Evolutionary conservation across 2,329 filamentous ascomycete species (phyloP), one percentile per base, ranked within the genome.

Genomic region (Myriosclerotinia curreyana): DNA sequence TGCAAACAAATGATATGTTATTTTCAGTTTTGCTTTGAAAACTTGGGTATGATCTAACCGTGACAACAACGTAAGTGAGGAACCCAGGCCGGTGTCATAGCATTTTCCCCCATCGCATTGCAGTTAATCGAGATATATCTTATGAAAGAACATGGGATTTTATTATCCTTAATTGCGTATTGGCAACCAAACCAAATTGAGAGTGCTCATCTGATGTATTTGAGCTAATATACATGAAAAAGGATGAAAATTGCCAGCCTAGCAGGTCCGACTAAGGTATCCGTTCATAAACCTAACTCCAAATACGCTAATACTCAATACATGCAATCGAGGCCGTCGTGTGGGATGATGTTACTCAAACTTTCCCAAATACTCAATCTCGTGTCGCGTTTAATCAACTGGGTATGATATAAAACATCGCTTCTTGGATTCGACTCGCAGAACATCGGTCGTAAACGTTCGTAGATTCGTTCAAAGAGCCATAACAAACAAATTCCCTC

Each of bases 361-460:
- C 6, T 34, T 20, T 14, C n/a, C 15, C n/a, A 38, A 42, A 38
- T 20, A 17, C 20, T 25, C 28, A 17, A 59, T 59, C 11, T 36
- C 15, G n/a, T 42, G 8, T 22, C 8, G 22, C 25, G n/a, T 25
- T 7, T 22, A 34, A 48, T 34, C n/a, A 14, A 34, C 14, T 49
- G 42, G 42, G 55, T 48, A 56, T 56, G 25, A 48, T 20, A 44
- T 42, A 36, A 59, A 48, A 38, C 14, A 59, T 59, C 15, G 55
- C 42, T 17, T 25, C n/a, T 20, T 12, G 14, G 25, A 25, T 48
- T 34, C 20, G 5, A 25, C n/a, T 36, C 20, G 42, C 31, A 36
- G 34, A 40, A 54, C 22, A 25, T 20, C 14, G 28, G 55, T 12
- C 55, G 55, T 58, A n/a, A n/a, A 25, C 17, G 14, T 58, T 58